Evolutionary conservation across 1,139 yeast genomes (phyloP).

Genomic region (Torulaspora pretoriensis): DNA sequence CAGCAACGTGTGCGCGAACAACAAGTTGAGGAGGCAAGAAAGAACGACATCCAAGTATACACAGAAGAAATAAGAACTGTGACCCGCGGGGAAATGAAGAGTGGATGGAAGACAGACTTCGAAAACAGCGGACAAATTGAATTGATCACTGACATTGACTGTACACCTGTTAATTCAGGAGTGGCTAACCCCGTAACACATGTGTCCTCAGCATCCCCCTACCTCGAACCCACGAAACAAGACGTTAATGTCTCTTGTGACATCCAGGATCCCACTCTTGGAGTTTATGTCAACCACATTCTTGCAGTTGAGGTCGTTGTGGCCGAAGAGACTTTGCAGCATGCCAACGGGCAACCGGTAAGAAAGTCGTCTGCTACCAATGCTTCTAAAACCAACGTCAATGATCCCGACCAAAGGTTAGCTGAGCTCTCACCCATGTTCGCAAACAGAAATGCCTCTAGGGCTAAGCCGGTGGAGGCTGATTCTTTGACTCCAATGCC

Average conservation of each 20-base stretch:
- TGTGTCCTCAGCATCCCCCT: conserved; percentile 34
- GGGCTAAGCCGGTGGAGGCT: conserved; percentile 18
- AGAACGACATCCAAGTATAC: conserved; percentile 44
- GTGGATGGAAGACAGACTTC: conserved; percentile 95
- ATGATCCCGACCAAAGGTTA: conserved; percentile 38
- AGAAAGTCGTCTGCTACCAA: conserved; percentile 18
- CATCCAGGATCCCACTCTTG: conserved; percentile 74
- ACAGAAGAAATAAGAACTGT: conserved; percentile 71
- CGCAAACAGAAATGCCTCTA: conserved; percentile 35
- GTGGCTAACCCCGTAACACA: conserved; percentile 39
- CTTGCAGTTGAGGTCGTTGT: conserved; percentile 84
- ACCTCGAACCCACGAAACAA: conserved; percentile 23
- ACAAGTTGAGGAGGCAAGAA: conserved; percentile 31
- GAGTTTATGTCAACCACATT: conserved; percentile 69
- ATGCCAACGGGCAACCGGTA: conserved; percentile 35
- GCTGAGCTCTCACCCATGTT: conserved; percentile 43
- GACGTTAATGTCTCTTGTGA: conserved; percentile 69
- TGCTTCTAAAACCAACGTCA: conserved; percentile 13
- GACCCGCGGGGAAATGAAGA: conserved; percentile 72
- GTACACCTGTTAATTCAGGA: conserved; percentile 58
- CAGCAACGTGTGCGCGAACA: conserved; percentile 36
- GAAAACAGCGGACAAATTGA: conserved; percentile 71
- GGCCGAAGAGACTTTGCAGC: conserved; percentile 74
- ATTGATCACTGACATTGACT: conserved; percentile 63
- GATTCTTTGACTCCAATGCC: conserved; percentile 18